Evolutionary conservation across 768 basidiomycete genomes (phyloP), one percentile per base, ranked within the genome.

Genomic region (Rhodotorula taiwanensis): DNA sequence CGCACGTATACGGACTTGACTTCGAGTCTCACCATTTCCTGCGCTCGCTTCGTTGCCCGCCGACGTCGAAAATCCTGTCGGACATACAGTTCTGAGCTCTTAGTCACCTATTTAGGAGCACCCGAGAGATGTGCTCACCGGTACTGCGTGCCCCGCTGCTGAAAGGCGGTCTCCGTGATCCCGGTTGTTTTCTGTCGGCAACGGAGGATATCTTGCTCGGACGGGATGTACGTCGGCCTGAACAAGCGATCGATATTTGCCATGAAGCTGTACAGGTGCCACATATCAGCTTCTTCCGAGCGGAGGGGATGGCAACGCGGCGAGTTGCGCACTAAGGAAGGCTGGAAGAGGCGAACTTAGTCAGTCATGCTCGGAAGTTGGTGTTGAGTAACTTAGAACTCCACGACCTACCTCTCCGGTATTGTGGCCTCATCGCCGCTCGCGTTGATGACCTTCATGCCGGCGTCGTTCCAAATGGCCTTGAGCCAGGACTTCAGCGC

Each of bases 361-460:
- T 58, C 39, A 51, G 41, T 16, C 21, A 20, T 1, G 11, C 3
- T 5, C 23, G 2, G 15, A 31, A 8, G 25, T 2, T 10, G 6
- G 18, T 74, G 76, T 55, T 43, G 77, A n/a, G n/a, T n/a, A n/a
- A n/a, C n/a, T 74, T 90, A 91, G n/a, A 88, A 82, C 2, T 88
- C 89, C 2, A 84, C n/a, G n/a, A 86, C 78, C 91, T 89, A 77
- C 95, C 95, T 67, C 92, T 82, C 79, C 89, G 93, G 80, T 89
- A 91, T 75, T 4, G 89, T 89, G 20, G 86, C 90, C 77, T 99
- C 94, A 4, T 18, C 31, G 55, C 88, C 85, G 15, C 86, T 83
- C 55, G 89, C 82, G 60, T 81, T 79, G 27, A 93, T 86, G 21
- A 90, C 89, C 64, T 86, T 84, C 49, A 97, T 83, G 47, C 85